These are phyloP conservation scores for Podochytrium sp. DNA, from an alignment of 192 early-diverging fungal genomes.

Conservation along the genomic window DNA sequence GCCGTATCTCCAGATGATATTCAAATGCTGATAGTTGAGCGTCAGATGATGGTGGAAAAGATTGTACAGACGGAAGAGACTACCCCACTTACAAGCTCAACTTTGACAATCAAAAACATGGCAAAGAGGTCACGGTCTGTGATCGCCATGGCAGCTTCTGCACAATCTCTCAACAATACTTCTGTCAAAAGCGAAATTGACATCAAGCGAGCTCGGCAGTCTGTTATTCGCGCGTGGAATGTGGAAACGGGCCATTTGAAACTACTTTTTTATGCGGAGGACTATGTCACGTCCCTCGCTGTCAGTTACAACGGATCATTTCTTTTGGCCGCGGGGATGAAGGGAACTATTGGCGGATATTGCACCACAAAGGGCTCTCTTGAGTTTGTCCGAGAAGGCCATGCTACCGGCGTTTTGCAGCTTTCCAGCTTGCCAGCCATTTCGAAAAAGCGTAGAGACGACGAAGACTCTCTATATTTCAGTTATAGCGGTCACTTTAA, in stretches of 20 bases:
- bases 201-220: slow-evolving; percentile 17
- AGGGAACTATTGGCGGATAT: slow-evolving; percentile 12
- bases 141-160: not conserved
- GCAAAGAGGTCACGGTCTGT: not conserved
- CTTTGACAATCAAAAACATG: not conserved
- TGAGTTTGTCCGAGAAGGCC: slow-evolving; percentile 25
- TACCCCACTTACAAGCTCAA: not conserved
- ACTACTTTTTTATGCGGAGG: slow-evolving; percentile 18
- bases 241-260: slow-evolving; percentile 30
- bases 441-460: slow-evolving; percentile 10
- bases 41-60: slow-evolving; percentile 8
- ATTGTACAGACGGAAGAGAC: not conserved
- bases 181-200: slow-evolving; percentile 23
- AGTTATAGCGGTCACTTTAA: slow-evolving; percentile 16
- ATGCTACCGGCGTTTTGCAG: not conserved
- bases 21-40: slow-evolving; percentile 29
- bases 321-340: slow-evolving; percentile 12
- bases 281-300: slow-evolving; percentile 23
- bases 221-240: slow-evolving; percentile 31
- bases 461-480: slow-evolving; percentile 15
- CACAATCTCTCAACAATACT: not conserved
- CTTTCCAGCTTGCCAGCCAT: slow-evolving; percentile 14
- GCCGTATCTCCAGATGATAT: slow-evolving; percentile 31
- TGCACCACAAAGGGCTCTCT: slow-evolving; percentile 1
- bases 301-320: slow-evolving; percentile 2